Percentiles rank a stretch among this genome's conserved stretches.
phyloP scores from a whole-genome alignment of 345 rosid species.

The Garcia nutans region DNA sequence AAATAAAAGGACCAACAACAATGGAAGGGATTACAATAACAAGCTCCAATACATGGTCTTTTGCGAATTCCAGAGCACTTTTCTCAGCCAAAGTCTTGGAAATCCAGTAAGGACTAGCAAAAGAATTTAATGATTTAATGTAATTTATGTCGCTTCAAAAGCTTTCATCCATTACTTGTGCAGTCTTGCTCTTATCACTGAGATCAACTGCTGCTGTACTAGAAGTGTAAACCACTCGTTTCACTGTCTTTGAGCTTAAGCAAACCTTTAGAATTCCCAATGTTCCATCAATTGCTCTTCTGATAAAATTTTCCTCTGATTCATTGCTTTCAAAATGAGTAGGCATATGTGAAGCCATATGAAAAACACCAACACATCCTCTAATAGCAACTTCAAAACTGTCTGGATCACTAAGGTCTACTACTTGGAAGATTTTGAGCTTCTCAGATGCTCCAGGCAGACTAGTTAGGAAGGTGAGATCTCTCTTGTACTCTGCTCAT shows the following conservation, averaged over 20 bases:
- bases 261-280: conserved; percentile 54
- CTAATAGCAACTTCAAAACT: conserved; percentile 29
- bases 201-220: conserved; percentile 27
- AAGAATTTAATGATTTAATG: background rate
- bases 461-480: conserved; percentile 51
- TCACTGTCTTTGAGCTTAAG: conserved; percentile 50
- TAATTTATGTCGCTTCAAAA: conserved; percentile 32
- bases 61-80: conserved; percentile 34
- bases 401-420: conserved; percentile 30
- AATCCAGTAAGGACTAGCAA: conserved; percentile 7
- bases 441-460: conserved; percentile 53
- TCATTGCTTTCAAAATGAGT: conserved; percentile 32
- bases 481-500: conserved; percentile 45
- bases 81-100: conserved; percentile 38
- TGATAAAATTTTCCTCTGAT: conserved; percentile 43
- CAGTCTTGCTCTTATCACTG: background rate
- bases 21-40: conserved; percentile 32
- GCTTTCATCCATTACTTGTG: conserved; percentile 32
- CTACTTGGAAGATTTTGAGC: conserved; percentile 36
- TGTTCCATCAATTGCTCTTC: conserved; percentile 49
- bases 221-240: conserved; percentile 63
- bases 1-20: conserved; percentile 43
- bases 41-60: conserved; percentile 33
- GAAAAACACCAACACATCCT: conserved; percentile 36
- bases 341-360: conserved; percentile 23